Evolutionary conservation across 2,329 filamentous ascomycete species (phyloP).

Genomic region (Aureobasidium sp.): DNA sequence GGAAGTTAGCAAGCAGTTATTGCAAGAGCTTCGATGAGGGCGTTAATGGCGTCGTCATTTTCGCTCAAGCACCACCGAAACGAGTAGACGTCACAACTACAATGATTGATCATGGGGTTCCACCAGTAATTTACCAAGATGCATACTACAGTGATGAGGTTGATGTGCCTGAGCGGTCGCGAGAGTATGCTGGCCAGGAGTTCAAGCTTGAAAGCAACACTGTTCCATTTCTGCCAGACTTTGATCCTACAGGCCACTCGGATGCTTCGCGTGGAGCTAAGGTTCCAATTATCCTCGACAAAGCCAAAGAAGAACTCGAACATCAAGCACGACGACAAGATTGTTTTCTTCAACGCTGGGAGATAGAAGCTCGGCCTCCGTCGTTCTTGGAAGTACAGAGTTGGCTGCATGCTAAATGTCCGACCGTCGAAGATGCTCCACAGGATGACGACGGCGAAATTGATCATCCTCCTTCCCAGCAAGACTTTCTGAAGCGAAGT

Average conservation of each 20-base stretch:
- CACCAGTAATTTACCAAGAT: constrained; percentile 71
- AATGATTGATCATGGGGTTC: constrained; percentile 51
- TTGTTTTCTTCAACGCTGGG: constrained; percentile 67
- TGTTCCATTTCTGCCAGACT: constrained; percentile 71
- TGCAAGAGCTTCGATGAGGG: neutral
- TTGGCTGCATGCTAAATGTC: constrained; percentile 52
- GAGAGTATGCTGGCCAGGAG: constrained; percentile 83
- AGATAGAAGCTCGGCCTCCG: constrained; percentile 65
- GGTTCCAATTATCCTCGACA: constrained; percentile 42
- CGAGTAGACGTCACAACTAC: constrained; percentile 46
- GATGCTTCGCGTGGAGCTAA: constrained; percentile 51
- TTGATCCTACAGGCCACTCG: constrained; percentile 56
- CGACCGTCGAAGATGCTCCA: constrained; percentile 17
- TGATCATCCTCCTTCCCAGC: constrained; percentile 26
- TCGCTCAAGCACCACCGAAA: constrained; percentile 35
- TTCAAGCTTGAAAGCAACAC: constrained; percentile 71
- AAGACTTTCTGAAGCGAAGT: constrained; percentile 21
- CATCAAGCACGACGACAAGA: constrained; percentile 47
- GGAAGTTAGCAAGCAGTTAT: constrained; percentile 1
- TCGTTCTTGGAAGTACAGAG: constrained; percentile 58
- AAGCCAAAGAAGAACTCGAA: constrained; percentile 41
- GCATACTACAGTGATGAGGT: constrained; percentile 77
- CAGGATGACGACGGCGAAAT: constrained; percentile 21
- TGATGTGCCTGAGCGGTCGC: constrained; percentile 68
- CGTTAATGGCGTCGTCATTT: constrained; percentile 28